phyloP scores from a whole-genome alignment of 495 filamentous ascomycete species.

The Xylaria longipes region DNA sequence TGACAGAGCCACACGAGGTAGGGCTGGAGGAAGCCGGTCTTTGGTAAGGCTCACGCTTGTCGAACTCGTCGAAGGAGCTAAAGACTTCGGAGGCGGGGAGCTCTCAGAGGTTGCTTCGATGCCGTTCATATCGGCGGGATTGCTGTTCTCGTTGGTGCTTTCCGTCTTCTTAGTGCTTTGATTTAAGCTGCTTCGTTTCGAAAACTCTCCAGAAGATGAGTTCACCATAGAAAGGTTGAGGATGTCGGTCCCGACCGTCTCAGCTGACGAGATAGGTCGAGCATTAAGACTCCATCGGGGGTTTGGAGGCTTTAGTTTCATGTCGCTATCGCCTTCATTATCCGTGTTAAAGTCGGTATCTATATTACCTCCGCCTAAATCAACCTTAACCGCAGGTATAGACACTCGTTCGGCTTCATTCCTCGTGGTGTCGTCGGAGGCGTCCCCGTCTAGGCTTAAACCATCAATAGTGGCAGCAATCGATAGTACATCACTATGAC shows the following conservation, averaged over 20 bases:
- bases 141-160: slow-evolving; percentile 26
- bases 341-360: neutral
- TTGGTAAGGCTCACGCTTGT: slow-evolving; percentile 51
- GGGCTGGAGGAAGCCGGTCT: slow-evolving; percentile 56
- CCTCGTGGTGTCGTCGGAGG: slow-evolving; percentile 18
- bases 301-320: slow-evolving; percentile 13
- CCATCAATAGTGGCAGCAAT: slow-evolving; percentile 61
- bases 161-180: slow-evolving; percentile 30
- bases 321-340: neutral
- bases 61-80: slow-evolving; percentile 48
- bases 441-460: slow-evolving; percentile 49
- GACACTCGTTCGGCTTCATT: slow-evolving; percentile 13
- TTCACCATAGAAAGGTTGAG: slow-evolving; percentile 27
- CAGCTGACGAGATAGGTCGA: slow-evolving; percentile 35
- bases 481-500: slow-evolving; percentile 48
- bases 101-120: slow-evolving; percentile 31
- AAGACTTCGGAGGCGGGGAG: slow-evolving; percentile 40
- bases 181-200: slow-evolving; percentile 31
- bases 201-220: slow-evolving; percentile 23
- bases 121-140: slow-evolving; percentile 19
- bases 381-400: slow-evolving; percentile 36
- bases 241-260: slow-evolving; percentile 40
- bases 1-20: slow-evolving; percentile 77
- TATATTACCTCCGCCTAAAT: slow-evolving; percentile 28
- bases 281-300: neutral